Conservation (phyloP, 1,284 basidiomycete species). For the Cryptococcus sp. region DNA sequence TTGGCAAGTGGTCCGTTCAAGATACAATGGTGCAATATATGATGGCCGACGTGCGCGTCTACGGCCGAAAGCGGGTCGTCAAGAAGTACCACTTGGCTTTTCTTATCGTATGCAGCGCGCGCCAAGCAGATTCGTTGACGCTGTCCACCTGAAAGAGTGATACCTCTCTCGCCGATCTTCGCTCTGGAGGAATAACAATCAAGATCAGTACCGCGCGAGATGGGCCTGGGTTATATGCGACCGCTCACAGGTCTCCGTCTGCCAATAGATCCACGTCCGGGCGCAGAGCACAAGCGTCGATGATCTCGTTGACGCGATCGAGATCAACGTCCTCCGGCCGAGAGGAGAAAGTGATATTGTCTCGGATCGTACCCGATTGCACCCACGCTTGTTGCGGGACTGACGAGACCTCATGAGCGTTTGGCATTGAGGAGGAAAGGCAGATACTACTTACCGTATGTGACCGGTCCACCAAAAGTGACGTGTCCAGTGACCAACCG, state of each 20-base stretch:
- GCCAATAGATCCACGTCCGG: slow-evolving; percentile 33
- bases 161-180: slow-evolving; percentile 72
- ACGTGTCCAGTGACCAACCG: slow-evolving; percentile 63
- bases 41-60: slow-evolving; percentile 57
- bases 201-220: background rate
- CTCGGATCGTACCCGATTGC: slow-evolving; percentile 65
- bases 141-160: slow-evolving; percentile 47
- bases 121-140: slow-evolving; percentile 76
- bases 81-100: slow-evolving; percentile 54
- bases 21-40: slow-evolving; percentile 60
- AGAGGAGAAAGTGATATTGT: slow-evolving; percentile 49
- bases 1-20: slow-evolving; percentile 62
- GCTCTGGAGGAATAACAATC: slow-evolving; percentile 16
- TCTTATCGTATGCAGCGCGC: slow-evolving; percentile 71
- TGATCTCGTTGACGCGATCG: slow-evolving; percentile 23
- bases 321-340: slow-evolving; percentile 22
- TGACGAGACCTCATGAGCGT: slow-evolving; percentile 2
- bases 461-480: slow-evolving; percentile 64
- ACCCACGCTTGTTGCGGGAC: slow-evolving; percentile 74
- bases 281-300: slow-evolving; percentile 33
- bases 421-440: background rate
- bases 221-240: background rate
- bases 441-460: slow-evolving; percentile 57
- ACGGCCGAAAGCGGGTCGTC: slow-evolving; percentile 63
- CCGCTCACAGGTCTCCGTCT: slow-evolving; percentile 52